A percentile compares a stretch with the other conserved stretches of the same genome.
phyloP scores from a whole-genome alignment of 805 yeast genomes.

The Zygosaccharomyces siamensis region DNA sequence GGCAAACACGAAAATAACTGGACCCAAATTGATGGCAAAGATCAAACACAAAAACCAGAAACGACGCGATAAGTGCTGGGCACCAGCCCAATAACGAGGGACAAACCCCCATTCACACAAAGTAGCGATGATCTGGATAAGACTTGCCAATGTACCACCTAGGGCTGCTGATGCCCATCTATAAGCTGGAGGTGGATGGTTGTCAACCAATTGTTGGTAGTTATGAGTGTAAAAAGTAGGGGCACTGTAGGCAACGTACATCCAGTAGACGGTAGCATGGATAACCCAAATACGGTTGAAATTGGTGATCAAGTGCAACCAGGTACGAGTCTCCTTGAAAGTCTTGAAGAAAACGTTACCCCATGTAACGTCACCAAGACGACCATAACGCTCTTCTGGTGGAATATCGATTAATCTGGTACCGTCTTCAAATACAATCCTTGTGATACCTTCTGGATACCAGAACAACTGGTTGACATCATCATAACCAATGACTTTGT shows the following conservation, averaged over 20 bases:
- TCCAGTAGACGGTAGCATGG: constrained; percentile 88
- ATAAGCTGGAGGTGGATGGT: constrained; percentile 84
- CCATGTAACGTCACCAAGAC: constrained; percentile 93
- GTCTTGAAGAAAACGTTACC: constrained; percentile 89
- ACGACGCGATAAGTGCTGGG: constrained; percentile 91
- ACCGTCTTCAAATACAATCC: constrained; percentile 88
- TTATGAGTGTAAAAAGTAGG: constrained; percentile 86
- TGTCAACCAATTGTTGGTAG: constrained; percentile 76
- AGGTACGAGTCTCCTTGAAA: constrained; percentile 90
- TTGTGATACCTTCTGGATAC: constrained; percentile 98
- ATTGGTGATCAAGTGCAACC: constrained; percentile 93
- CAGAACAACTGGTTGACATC: constrained; percentile 98
- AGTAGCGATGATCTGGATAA: constrained; percentile 83
- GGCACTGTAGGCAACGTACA: constrained; percentile 88
- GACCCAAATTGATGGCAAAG: constrained; percentile 71
- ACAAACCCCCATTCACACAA: constrained; percentile 91
- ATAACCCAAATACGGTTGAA: constrained; percentile 98
- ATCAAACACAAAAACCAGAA: constrained; percentile 66
- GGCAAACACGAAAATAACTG: constrained; percentile 79
- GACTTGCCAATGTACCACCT: constrained; percentile 84
- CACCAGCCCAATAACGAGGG: constrained; percentile 99
- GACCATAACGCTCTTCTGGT: constrained; percentile 79
- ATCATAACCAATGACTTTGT: constrained; percentile 83
- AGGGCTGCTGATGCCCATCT: constrained; percentile 90
- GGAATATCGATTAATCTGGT: constrained; percentile 87